phyloP scores from a whole-genome alignment of 768 basidiomycete genomes.

The Cytidiella melzeri region DNA sequence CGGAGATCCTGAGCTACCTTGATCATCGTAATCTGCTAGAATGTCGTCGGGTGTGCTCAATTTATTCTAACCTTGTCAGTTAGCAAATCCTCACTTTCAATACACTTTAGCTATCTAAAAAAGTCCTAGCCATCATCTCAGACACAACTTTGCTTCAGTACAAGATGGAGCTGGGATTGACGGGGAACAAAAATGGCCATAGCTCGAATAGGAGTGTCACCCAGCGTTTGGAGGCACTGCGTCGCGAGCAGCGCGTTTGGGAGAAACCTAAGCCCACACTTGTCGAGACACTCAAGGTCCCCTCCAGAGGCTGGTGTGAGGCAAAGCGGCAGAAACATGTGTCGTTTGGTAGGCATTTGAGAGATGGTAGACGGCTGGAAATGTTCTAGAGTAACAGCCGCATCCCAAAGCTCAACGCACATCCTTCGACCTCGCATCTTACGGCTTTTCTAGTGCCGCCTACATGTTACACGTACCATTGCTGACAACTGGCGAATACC shows the following conservation, averaged over 20 bases:
- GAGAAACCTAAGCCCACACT: neutral
- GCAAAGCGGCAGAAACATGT: constrained; percentile 9
- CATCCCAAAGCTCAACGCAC: constrained; percentile 6
- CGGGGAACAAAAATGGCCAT: constrained; percentile 3
- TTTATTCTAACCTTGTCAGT: neutral
- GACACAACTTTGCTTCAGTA: constrained; percentile 5
- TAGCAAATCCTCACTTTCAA: neutral
- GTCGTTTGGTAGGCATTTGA: neutral
- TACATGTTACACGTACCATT: constrained; percentile 4
- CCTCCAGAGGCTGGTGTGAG: constrained; percentile 7
- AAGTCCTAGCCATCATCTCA: neutral
- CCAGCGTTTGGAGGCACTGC: neutral
- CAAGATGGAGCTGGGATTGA: constrained; percentile 4
- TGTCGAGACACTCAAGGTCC: neutral
- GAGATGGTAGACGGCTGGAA: constrained; percentile 1
- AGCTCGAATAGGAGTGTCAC: neutral
- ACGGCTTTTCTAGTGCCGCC: constrained; percentile 8
- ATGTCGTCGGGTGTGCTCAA: constrained; percentile 8
- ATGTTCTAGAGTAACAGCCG: constrained; percentile 3
- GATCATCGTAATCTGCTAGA: constrained; percentile 5
- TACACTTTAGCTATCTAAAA: constrained; percentile 3
- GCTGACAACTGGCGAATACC: constrained; percentile 6
- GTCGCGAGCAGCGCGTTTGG: constrained; percentile 2
- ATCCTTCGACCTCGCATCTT: constrained; percentile 8
- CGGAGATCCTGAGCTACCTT: constrained; percentile 9